Evolutionary conservation across 1,284 basidiomycete species (phyloP).

Genomic region (Malassezia obtusa): DNA sequence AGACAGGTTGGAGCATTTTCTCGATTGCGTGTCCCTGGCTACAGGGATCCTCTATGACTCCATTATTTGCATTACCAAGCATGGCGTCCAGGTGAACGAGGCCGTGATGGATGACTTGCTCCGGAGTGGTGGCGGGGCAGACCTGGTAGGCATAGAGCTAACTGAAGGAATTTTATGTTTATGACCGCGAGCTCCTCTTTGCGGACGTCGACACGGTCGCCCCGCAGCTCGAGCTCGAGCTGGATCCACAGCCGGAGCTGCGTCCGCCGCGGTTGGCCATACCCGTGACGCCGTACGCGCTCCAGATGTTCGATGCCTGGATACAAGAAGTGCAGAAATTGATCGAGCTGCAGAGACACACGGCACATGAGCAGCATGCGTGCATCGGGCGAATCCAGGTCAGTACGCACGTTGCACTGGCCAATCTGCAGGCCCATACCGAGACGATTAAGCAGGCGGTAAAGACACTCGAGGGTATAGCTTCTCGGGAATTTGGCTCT

Average conservation of each 20-base stretch:
- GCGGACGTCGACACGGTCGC: slow-evolving; percentile 33
- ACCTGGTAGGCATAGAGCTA: not conserved
- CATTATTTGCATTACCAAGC: slow-evolving; percentile 43
- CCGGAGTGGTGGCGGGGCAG: not conserved
- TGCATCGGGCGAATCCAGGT: slow-evolving; percentile 27
- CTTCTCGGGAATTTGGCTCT: slow-evolving; percentile 26
- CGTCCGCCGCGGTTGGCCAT: not conserved
- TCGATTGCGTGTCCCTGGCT: slow-evolving; percentile 40
- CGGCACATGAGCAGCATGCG: slow-evolving; percentile 18
- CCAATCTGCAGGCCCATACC: slow-evolving; percentile 37
- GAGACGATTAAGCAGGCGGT: slow-evolving; percentile 28
- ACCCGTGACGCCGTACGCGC: slow-evolving; percentile 30
- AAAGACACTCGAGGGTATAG: slow-evolving; percentile 23
- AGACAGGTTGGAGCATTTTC: slow-evolving; percentile 31
- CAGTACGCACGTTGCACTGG: slow-evolving; percentile 34
- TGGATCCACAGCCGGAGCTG: slow-evolving; percentile 17
- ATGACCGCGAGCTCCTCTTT: slow-evolving; percentile 41
- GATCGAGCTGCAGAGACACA: slow-evolving; percentile 5
- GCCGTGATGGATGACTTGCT: slow-evolving; percentile 27
- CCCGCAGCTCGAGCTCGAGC: slow-evolving; percentile 27
- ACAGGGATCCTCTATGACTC: slow-evolving; percentile 39
- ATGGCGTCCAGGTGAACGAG: slow-evolving; percentile 37
- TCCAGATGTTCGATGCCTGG: slow-evolving; percentile 31
- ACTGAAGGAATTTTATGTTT: slow-evolving; percentile 35
- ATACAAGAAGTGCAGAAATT: slow-evolving; percentile 15